A percentile compares a stretch with the other conserved stretches of the same genome.
These are phyloP conservation scores for Hirsutella rhossiliensis DNA, from an alignment of 2,329 filamentous ascomycete species.

Conservation along the genomic window DNA sequence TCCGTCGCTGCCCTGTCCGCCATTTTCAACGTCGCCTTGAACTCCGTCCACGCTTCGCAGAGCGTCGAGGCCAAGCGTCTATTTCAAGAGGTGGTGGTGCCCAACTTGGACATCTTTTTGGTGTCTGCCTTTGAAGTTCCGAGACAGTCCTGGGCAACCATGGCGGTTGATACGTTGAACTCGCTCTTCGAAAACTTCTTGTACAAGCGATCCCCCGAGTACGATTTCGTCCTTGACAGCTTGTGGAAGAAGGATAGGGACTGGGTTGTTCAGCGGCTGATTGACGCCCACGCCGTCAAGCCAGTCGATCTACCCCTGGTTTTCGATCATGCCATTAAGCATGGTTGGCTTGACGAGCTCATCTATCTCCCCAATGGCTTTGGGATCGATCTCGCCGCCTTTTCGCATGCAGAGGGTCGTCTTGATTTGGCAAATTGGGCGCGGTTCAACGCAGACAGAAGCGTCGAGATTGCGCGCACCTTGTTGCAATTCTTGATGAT, in stretches of 20 bases:
- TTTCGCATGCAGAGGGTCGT: slow-evolving; percentile 70
- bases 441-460: slow-evolving; percentile 54
- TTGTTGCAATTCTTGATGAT: slow-evolving; percentile 72
- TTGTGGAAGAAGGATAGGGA: slow-evolving; percentile 83
- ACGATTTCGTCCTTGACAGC: slow-evolving; percentile 82
- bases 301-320: slow-evolving; percentile 34
- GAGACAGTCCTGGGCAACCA: slow-evolving; percentile 57
- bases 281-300: slow-evolving; percentile 70
- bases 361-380: slow-evolving; percentile 72
- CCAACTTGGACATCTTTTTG: slow-evolving; percentile 67
- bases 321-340: slow-evolving; percentile 58
- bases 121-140: slow-evolving; percentile 67
- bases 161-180: slow-evolving; percentile 64
- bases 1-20: slow-evolving; percentile 73
- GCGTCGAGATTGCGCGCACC: slow-evolving; percentile 54
- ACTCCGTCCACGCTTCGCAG: slow-evolving; percentile 48
- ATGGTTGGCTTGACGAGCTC: slow-evolving; percentile 75
- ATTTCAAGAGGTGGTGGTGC: slow-evolving; percentile 55
- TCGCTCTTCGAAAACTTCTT: slow-evolving; percentile 77
- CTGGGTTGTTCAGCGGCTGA: slow-evolving; percentile 73
- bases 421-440: slow-evolving; percentile 77
- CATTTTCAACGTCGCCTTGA: slow-evolving; percentile 53
- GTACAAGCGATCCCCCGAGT: slow-evolving; percentile 62
- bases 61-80: slow-evolving; percentile 51
- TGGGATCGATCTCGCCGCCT: slow-evolving; percentile 74